Evolutionary conservation across 306 rosid species (phyloP).

Genomic region (Castanopsis chinensis): DNA sequence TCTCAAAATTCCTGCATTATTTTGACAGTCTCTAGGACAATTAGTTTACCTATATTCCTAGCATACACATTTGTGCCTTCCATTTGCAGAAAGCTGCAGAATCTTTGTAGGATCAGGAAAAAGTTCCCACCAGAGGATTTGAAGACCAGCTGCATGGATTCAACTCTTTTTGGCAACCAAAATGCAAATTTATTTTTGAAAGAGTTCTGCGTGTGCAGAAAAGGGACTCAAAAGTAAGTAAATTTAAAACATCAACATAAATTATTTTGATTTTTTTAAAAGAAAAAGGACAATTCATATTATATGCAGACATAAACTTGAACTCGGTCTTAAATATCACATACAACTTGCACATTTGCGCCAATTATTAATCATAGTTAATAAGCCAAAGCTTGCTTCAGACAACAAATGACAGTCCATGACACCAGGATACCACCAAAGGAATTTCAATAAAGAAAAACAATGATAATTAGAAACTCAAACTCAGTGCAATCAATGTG

Average conservation of each 20-base stretch:
- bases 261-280: not conserved
- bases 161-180: not conserved
- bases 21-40: not conserved
- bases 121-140: not conserved
- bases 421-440: not conserved
- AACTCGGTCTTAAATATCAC: not conserved
- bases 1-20: not conserved
- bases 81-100: not conserved
- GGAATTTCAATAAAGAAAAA: not conserved
- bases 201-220: not conserved
- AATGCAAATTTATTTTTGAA: not conserved
- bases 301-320: not conserved
- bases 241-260: not conserved
- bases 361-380: not conserved
- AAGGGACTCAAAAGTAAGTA: not conserved
- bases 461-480: not conserved
- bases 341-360: not conserved
- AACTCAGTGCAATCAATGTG: slow-evolving; percentile 3
- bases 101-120: not conserved
- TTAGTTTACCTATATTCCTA: not conserved
- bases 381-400: not conserved
- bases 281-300: not conserved
- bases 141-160: not conserved
- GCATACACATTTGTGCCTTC: not conserved
- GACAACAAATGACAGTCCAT: not conserved